phyloP scores from a whole-genome alignment of 2,329 filamentous ascomycete genomes.

The Erysiphe pisi region DNA sequence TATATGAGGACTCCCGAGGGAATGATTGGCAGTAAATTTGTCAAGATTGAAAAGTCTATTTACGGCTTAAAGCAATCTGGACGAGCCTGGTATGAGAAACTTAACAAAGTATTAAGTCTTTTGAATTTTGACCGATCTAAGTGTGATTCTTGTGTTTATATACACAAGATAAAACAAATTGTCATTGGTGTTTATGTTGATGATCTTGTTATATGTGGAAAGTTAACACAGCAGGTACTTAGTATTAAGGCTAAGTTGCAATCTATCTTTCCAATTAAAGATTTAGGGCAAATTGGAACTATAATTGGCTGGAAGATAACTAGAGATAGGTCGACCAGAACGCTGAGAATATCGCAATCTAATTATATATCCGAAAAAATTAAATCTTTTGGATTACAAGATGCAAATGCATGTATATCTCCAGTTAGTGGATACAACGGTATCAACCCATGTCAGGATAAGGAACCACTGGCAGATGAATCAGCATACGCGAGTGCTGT shows the following conservation, averaged over 20 bases:
- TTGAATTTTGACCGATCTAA: background rate
- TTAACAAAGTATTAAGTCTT: background rate
- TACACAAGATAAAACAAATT: background rate
- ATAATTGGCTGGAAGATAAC: background rate
- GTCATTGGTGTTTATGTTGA: constrained; percentile 16
- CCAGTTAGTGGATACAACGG: background rate
- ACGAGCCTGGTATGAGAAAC: background rate
- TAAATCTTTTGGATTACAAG: background rate
- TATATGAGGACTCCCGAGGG: background rate
- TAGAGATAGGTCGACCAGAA: background rate
- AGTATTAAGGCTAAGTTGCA: background rate
- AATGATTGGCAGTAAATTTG: background rate
- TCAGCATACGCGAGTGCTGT: background rate
- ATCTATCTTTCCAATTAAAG: background rate
- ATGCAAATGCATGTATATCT: background rate
- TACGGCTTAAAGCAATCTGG: constrained; percentile 19
- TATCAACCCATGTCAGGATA: background rate
- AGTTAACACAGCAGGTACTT: background rate
- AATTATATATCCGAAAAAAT: background rate
- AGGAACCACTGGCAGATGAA: background rate
- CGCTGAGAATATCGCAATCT: background rate
- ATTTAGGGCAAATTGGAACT: background rate
- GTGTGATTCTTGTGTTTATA: background rate
- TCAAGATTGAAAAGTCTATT: background rate
- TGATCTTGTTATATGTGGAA: background rate